Percentiles rank a stretch among this genome's conserved stretches.
phyloP scores from a whole-genome alignment of 805 yeast species.

The Monosporozyma aquatica region DNA sequence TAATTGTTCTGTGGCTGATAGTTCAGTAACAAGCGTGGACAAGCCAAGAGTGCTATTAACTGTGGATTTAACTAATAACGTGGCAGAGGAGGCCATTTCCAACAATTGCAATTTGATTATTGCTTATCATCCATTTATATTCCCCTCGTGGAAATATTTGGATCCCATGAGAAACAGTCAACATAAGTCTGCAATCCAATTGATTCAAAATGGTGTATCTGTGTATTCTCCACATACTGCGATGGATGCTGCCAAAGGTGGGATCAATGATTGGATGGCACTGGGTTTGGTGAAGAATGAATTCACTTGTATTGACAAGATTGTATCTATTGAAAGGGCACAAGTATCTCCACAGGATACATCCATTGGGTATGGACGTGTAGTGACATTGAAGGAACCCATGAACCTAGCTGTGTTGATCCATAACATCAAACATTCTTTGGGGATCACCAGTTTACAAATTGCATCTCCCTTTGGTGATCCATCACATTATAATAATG shows the following conservation, averaged over 20 bases:
- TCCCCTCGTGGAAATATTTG: constrained; percentile 74
- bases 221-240: constrained; percentile 97
- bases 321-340: constrained; percentile 20
- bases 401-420: constrained; percentile 40
- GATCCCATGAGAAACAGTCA: constrained; percentile 60
- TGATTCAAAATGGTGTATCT: constrained; percentile 69
- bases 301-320: constrained; percentile 9
- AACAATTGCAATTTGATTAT: constrained; percentile 48
- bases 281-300: constrained; percentile 41
- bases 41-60: constrained; percentile 47
- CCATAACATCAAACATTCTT: constrained; percentile 40
- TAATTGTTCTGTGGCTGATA: constrained; percentile 43
- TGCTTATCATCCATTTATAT: constrained; percentile 93
- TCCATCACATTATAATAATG: constrained; percentile 20
- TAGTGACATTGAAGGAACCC: constrained; percentile 41
- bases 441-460: constrained; percentile 52
- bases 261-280: constrained; percentile 89
- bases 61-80: constrained; percentile 74
- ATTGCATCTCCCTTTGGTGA: constrained; percentile 37
- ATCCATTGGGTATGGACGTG: constrained; percentile 72
- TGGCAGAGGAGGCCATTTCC: constrained; percentile 74
- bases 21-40: constrained; percentile 8
- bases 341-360: constrained; percentile 18
- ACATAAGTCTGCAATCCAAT: constrained; percentile 61
- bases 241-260: constrained; percentile 84